Conservation (phyloP, 306 rosid species). For the Fragaria iinumae region DNA sequence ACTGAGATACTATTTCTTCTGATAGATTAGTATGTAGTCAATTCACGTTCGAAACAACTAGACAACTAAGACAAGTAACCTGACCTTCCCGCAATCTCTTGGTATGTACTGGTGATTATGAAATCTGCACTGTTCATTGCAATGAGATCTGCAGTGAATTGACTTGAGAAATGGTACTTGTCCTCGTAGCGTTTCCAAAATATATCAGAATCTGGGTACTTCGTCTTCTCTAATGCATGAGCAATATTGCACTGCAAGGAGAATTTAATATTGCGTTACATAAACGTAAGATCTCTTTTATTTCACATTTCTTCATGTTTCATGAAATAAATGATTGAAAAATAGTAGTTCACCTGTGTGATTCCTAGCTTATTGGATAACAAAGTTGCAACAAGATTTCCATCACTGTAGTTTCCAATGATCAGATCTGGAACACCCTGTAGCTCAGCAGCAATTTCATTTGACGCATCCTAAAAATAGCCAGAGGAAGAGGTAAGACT, state of each 20-base stretch:
- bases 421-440: slow-evolving; percentile 45
- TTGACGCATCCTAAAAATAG: slow-evolving; percentile 29
- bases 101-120: slow-evolving; percentile 93
- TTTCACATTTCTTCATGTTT: neutral
- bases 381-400: slow-evolving; percentile 50
- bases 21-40: neutral
- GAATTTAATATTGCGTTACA: neutral
- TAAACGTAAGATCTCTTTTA: neutral
- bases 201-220: slow-evolving; percentile 85
- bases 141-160: slow-evolving; percentile 88
- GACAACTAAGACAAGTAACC: slow-evolving; percentile 28
- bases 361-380: slow-evolving; percentile 41
- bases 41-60: neutral
- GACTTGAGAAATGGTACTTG: slow-evolving; percentile 87
- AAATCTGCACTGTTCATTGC: slow-evolving; percentile 94
- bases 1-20: neutral
- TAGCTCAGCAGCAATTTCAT: slow-evolving; percentile 40
- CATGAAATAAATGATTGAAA: neutral
- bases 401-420: slow-evolving; percentile 48
- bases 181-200: slow-evolving; percentile 84
- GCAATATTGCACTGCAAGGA: slow-evolving; percentile 15
- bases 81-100: slow-evolving; percentile 92
- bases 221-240: slow-evolving; percentile 37
- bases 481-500: slow-evolving; percentile 8
- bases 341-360: slow-evolving; percentile 21